Percentiles rank a stretch among this genome's conserved stretches.
These are phyloP conservation scores for Fusarium gaditjirri DNA, from an alignment of 2,329 filamentous ascomycete genomes.

Conservation along the genomic window DNA sequence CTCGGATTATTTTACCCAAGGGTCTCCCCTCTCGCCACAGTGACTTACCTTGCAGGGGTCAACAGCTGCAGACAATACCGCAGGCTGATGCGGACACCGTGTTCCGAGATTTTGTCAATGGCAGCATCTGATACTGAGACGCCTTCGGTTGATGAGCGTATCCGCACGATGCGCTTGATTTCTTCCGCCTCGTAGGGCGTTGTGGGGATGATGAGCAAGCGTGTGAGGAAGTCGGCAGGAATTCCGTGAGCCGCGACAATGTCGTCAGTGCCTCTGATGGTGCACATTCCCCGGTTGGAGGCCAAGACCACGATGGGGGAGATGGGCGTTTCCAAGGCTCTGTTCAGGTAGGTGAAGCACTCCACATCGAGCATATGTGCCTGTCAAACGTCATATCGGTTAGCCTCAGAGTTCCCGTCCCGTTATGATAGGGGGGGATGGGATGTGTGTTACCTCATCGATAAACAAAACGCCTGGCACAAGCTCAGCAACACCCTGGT, in stretches of 20 bases:
- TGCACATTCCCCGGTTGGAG: slow-evolving; percentile 93
- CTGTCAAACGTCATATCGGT: slow-evolving; percentile 57
- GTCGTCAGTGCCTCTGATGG: slow-evolving; percentile 87
- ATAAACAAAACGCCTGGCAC: slow-evolving; percentile 99
- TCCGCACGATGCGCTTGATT: slow-evolving; percentile 90
- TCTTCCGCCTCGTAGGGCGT: slow-evolving; percentile 88
- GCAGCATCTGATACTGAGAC: slow-evolving; percentile 83
- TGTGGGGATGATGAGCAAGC: slow-evolving; percentile 95
- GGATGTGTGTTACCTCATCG: slow-evolving; percentile 77
- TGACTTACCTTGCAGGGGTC: slow-evolving; percentile 77
- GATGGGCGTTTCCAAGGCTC: slow-evolving; percentile 93
- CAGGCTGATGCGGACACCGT: slow-evolving; percentile 89
- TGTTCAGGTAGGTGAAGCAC: slow-evolving; percentile 98
- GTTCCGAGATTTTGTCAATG: slow-evolving; percentile 85
- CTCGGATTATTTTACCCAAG: slow-evolving; percentile 39
- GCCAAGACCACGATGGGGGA: slow-evolving; percentile 97
- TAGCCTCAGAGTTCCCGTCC: slow-evolving; percentile 36
- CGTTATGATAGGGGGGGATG: slow-evolving; percentile 21
- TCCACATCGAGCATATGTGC: slow-evolving; percentile 99
- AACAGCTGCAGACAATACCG: slow-evolving; percentile 93
- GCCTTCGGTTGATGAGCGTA: slow-evolving; percentile 84
- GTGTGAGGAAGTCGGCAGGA: slow-evolving; percentile 90
- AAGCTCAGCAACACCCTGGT: slow-evolving; percentile 96
- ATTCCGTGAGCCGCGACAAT: slow-evolving; percentile 91
- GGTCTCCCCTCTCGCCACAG: slow-evolving; percentile 32